Evolutionary conservation across 1,284 basidiomycete species (phyloP), one percentile per base, ranked within the genome.

Genomic region (Stygiomarasmius scandens): DNA sequence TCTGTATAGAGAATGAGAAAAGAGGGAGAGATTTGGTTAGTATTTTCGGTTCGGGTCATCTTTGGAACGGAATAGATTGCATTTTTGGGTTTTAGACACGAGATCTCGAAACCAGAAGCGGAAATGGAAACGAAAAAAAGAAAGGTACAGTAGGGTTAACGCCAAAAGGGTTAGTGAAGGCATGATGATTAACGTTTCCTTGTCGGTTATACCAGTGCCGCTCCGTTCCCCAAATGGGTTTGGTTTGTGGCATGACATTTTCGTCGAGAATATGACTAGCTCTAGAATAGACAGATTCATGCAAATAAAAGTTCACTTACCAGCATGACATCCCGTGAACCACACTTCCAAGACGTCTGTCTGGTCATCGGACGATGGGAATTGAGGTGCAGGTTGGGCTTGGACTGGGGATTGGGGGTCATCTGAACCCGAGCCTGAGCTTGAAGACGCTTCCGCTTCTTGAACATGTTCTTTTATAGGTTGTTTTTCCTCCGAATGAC

Each of bases 341-440:
- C 86, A 87, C 2, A 88, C 85, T 63, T 87, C 86, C 20, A 81
- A 63, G 12, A 83, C 80, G 65, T 87, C 78, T 2, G 79, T 77
- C 11, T 63, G 56, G 2, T 61, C 47, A 43, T 60, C 36, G 23
- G 32, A 34, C 38, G 49, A 59, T 44, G 47, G 20, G 32, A 16
- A 52, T 19, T 66, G 46, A 23, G 3, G 43, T 12, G 5, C 6
- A 32, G 29, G 29, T 12, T 32, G 29, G 12, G 29, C 29, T n/a
- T n/a, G n/a, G n/a, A n/a, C n/a, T n/a, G n/a, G n/a, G n/a, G n/a
- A n/a, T n/a, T n/a, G n/a, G 12, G 29, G 29, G 12, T 32, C 29
- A 5, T 32, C 29, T 32, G 38, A 8, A 41, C n/a, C 38, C 6
- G 38, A 41, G 16, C 5, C 38, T n/a, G 38, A 41, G 8, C 8